Percentiles rank a stretch among this genome's conserved stretches.
Conservation (phyloP, 1,284 basidiomycete species). For the Cutaneotrichosporon sp. region DNA sequence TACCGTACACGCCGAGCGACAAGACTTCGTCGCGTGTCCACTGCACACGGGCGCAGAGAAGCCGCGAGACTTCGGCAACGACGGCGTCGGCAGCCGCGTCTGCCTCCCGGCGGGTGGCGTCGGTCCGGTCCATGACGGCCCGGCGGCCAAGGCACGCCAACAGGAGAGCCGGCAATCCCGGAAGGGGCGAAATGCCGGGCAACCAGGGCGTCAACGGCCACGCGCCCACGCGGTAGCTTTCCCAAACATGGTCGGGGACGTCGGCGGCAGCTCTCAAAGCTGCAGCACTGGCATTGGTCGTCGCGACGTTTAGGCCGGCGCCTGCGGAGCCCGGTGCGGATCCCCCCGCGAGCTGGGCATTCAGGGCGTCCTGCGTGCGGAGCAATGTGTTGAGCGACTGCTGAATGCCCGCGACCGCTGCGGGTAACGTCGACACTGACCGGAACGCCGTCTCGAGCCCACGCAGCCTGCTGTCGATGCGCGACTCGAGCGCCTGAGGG, state of each 20-base stretch:
- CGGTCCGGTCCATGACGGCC: conserved; percentile 25
- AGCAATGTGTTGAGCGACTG: conserved; percentile 12
- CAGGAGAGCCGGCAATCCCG: conserved; percentile 33
- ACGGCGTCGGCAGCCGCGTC: conserved; percentile 27
- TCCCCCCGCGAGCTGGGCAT: conserved; percentile 3
- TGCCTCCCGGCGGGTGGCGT: conserved; percentile 22
- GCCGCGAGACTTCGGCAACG: conserved; percentile 26
- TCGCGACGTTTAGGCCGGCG: not conserved
- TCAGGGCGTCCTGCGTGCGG: conserved; percentile 13
- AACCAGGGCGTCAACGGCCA: conserved; percentile 46
- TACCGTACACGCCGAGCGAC: conserved; percentile 41
- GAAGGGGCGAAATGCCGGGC: conserved; percentile 34
- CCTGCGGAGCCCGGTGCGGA: not conserved
- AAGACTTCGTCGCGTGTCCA: conserved; percentile 42
- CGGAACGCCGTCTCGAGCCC: conserved; percentile 16
- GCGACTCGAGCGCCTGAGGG: conserved; percentile 2
- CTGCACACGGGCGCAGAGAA: conserved; percentile 23
- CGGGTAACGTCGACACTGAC: conserved; percentile 9
- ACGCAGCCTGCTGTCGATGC: conserved; percentile 14
- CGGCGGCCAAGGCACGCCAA: conserved; percentile 33
- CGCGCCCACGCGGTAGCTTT: conserved; percentile 35
- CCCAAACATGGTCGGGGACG: conserved; percentile 32
- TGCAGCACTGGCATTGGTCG: not conserved
- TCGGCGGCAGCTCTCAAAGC: conserved; percentile 10
- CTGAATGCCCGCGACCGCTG: conserved; percentile 14